Base-by-base conservation (phyloP, 75 land plant species). In the Selaginella moellendorffii region DNA sequence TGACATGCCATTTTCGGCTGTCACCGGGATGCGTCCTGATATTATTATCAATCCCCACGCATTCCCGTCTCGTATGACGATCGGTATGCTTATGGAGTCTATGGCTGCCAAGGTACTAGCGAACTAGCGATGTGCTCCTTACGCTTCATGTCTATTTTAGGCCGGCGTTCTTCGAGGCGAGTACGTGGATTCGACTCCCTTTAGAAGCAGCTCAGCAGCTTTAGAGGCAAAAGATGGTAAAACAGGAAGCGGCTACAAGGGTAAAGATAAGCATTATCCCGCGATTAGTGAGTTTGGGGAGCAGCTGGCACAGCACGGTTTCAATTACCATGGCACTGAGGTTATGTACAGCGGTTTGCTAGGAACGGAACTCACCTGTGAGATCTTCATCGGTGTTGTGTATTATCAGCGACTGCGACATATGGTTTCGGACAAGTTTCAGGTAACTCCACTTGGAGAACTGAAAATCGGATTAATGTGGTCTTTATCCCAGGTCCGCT, bases 401-500 rank as follows among this genome's bases (percentile, higher is more conserved):
- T 95, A 95, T 71, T 95, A 95, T 72, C 99, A 95, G 61, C 77
- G 99, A 0, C 77, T 95, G 0, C 88, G 99, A 23, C 99, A 95
- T 71, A 95, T 95, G 99, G 99, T 95, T 67, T 90, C 97, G 0
- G 99, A 95, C 69, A 95, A 95, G 68, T 95, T 69, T 73, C 99
- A 95, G 97, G 99, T 95, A 54, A 10, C 29, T n/a, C n/a, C n/a
- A n/a, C n/a, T n/a, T n/a, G n/a, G n/a, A n/a, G n/a, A n/a, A n/a
- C n/a, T n/a, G n/a, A n/a, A n/a, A n/a, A n/a, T n/a, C n/a, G n/a
- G n/a, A n/a, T n/a, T n/a, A n/a, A n/a, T n/a, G n/a, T n/a, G n/a
- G n/a, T n/a, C 46, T 36, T 36, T 5, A 17, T 0, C 66, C 24
- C 73, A 95, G 99, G 99, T 95, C 36, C 83, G 99, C 0, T 86